Evolutionary conservation across 192 early-diverging fungal species (phyloP).

Genomic region (Coemansia sp.): DNA sequence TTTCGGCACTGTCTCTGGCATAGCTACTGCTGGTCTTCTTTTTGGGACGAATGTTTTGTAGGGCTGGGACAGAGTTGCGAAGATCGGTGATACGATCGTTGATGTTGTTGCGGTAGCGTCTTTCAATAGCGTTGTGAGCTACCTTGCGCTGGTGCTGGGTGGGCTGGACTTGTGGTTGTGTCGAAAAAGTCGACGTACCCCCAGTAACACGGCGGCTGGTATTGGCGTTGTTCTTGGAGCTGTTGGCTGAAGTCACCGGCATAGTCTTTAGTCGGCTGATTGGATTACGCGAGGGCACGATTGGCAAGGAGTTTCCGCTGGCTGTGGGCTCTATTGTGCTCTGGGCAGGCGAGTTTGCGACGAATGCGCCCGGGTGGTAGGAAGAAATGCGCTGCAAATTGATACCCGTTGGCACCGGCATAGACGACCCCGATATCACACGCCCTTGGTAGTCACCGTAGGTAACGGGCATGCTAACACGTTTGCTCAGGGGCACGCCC

Average conservation of each 20-base stretch:
- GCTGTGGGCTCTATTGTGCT: neutral
- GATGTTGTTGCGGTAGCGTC: conserved; percentile 94
- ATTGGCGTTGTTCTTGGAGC: neutral
- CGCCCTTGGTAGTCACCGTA: conserved; percentile 8
- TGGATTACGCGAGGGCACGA: conserved; percentile 5
- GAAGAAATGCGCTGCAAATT: conserved; percentile 41
- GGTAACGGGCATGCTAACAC: conserved; percentile 39
- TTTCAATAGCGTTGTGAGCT: conserved; percentile 94
- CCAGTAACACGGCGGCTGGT: neutral
- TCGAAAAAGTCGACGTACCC: neutral
- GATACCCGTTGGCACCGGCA: conserved; percentile 20
- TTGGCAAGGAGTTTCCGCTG: neutral
- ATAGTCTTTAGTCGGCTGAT: conserved; percentile 15
- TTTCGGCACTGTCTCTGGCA: conserved; percentile 34
- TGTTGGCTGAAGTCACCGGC: neutral
- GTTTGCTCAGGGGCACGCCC: conserved; percentile 40
- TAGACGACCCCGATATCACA: neutral
- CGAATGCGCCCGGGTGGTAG: conserved; percentile 17
- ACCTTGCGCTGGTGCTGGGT: conserved; percentile 75
- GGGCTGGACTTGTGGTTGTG: neutral
- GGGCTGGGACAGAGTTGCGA: conserved; percentile 78
- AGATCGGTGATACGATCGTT: conserved; percentile 92
- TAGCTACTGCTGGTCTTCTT: conserved; percentile 38
- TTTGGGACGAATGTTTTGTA: conserved; percentile 53
- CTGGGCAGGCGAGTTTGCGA: neutral